Evolutionary conservation across 495 filamentous ascomycete species (phyloP).

Genomic region (Clavariopsis aquatica): DNA sequence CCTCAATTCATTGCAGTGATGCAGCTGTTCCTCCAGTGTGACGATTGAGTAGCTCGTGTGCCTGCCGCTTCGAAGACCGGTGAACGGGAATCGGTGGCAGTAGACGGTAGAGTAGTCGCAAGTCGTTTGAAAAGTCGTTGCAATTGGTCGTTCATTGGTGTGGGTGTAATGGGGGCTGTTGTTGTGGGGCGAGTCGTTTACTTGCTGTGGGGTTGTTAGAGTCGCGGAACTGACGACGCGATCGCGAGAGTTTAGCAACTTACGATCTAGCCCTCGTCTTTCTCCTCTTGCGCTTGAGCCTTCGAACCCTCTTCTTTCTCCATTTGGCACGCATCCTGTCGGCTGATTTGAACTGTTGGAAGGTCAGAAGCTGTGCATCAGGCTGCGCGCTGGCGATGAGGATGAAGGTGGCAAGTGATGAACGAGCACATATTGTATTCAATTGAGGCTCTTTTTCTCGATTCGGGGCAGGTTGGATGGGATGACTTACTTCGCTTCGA

Average conservation of each 20-base stretch:
- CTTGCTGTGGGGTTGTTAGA: conserved; percentile 43
- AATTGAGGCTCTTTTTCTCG: conserved; percentile 17
- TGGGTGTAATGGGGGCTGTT: conserved; percentile 28
- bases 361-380: conserved; percentile 44
- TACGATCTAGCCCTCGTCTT: conserved; percentile 95
- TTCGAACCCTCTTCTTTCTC: conserved; percentile 98
- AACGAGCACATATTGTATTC: conserved; percentile 21
- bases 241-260: conserved; percentile 42
- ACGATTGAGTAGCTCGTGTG: conserved; percentile 14
- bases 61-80: conserved; percentile 10
- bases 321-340: conserved; percentile 96
- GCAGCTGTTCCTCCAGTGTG: conserved; percentile 11
- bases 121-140: conserved; percentile 13
- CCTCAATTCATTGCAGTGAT: conserved; percentile 16
- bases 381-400: conserved; percentile 9
- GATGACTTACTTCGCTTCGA: conserved; percentile 38
- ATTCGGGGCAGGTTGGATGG: not conserved
- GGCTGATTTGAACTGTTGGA: conserved; percentile 35
- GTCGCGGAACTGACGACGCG: not conserved
- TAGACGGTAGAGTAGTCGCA: conserved; percentile 20
- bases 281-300: conserved; percentile 98
- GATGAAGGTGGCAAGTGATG: not conserved
- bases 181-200: conserved; percentile 45
- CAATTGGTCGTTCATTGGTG: conserved; percentile 12
- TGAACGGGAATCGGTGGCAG: conserved; percentile 11